Conservation (phyloP, 805 yeast species). For the Yamadazyma akitaensis region DNA sequence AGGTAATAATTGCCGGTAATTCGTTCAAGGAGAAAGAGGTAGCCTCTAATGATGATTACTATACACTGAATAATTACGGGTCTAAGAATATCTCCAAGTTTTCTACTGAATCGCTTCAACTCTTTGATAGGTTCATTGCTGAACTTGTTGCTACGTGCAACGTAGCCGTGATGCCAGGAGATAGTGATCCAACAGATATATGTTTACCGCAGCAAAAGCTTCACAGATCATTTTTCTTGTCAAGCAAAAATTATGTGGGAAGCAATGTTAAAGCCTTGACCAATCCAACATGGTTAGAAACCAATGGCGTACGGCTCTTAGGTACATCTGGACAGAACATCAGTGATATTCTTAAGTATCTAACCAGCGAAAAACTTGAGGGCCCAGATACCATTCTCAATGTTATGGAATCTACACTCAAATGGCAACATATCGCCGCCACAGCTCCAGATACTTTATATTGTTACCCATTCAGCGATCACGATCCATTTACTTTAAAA, state of each 20-base stretch:
- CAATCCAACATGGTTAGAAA: slow-evolving; percentile 73
- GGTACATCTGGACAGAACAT: slow-evolving; percentile 86
- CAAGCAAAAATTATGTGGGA: slow-evolving; percentile 39
- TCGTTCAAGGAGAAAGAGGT: slow-evolving; percentile 42
- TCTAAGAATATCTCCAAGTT: slow-evolving; percentile 52
- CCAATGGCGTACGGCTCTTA: slow-evolving; percentile 50
- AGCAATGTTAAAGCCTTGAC: slow-evolving; percentile 26
- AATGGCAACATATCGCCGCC: slow-evolving; percentile 87
- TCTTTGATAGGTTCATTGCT: slow-evolving; percentile 57
- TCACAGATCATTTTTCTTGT: slow-evolving; percentile 69
- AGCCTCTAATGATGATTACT: slow-evolving; percentile 25
- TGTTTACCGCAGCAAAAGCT: slow-evolving; percentile 88
- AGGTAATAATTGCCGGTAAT: slow-evolving; percentile 72
- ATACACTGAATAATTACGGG: slow-evolving; percentile 45
- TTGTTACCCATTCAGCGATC: slow-evolving; percentile 75
- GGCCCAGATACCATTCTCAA: slow-evolving; percentile 40
- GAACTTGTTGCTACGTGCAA: slow-evolving; percentile 61
- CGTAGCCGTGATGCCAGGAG: slow-evolving; percentile 81
- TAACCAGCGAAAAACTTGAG: slow-evolving; percentile 25
- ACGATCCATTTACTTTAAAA: slow-evolving; percentile 75
- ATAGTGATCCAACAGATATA: slow-evolving; percentile 76
- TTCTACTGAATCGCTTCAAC: slow-evolving; percentile 44
- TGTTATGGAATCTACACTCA: slow-evolving; percentile 59
- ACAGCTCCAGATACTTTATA: slow-evolving; percentile 95
- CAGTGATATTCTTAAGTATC: slow-evolving; percentile 70